These are phyloP conservation scores for Oryza punctata DNA, from an alignment of 176 grass and related monocot genomes.

Conservation along the genomic window DNA sequence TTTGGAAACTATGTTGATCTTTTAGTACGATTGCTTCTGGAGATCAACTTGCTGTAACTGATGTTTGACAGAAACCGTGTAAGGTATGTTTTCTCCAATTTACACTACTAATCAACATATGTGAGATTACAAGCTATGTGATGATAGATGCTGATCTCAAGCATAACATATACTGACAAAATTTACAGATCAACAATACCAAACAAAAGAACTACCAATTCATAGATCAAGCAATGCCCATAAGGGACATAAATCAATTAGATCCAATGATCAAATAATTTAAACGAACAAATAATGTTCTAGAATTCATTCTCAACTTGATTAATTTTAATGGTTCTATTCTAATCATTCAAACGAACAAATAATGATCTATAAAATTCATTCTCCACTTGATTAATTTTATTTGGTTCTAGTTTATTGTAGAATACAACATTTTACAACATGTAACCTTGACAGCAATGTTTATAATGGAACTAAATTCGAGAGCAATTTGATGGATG, in stretches of 20 bases:
- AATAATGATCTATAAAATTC: too few relatives aligned
- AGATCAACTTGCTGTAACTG: not conserved
- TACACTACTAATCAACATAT: not conserved
- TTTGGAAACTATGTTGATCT: not conserved
- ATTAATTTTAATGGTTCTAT: too few relatives aligned
- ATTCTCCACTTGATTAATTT: not conserved
- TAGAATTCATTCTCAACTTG: too few relatives aligned
- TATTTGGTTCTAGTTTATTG: constrained; percentile 23
- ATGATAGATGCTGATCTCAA: not conserved
- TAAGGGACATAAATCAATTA: too few relatives aligned
- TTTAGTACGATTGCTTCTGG: not conserved
- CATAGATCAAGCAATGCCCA: too few relatives aligned
- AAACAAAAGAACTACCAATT: constrained; percentile 1
- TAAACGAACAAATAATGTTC: too few relatives aligned
- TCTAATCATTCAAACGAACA: too few relatives aligned
- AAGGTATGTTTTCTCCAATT: not conserved
- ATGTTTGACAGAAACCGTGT: not conserved
- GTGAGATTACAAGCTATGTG: not conserved
- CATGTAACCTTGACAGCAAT: constrained; percentile 16
- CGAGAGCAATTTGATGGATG: not conserved
- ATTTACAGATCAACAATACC: not conserved
- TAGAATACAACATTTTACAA: constrained; percentile 42
- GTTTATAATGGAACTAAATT: constrained; percentile 14
- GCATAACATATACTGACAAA: not conserved
- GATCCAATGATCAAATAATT: too few relatives aligned